These are phyloP conservation scores for Ceratocystis destructans DNA, from an alignment of 2,329 filamentous ascomycete species.

Conservation along the genomic window DNA sequence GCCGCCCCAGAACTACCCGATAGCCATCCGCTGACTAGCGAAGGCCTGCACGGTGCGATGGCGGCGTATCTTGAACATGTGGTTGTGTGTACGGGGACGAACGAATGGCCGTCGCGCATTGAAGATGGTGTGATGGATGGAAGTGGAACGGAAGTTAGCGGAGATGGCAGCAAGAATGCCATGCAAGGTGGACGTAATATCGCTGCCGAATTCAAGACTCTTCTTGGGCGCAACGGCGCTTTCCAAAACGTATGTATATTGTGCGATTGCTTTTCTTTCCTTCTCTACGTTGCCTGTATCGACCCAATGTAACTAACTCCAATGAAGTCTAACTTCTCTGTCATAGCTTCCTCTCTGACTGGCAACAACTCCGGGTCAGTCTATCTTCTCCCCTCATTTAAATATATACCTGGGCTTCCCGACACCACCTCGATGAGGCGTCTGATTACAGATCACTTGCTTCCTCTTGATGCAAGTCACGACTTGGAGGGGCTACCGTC, in stretches of 20 bases:
- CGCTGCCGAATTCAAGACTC: conserved; percentile 56
- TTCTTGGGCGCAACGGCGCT: conserved; percentile 51
- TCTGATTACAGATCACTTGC: conserved; percentile 4
- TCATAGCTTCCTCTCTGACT: conserved; percentile 63
- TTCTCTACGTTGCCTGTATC: neutral
- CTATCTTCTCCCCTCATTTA: conserved; percentile 72
- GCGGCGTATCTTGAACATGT: conserved; percentile 68
- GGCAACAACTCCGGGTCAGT: conserved; percentile 34
- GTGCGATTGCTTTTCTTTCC: neutral
- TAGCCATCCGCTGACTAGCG: conserved; percentile 56
- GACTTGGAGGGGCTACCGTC: neutral
- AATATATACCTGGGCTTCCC: conserved; percentile 60
- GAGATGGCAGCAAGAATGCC: neutral
- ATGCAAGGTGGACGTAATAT: conserved; percentile 33
- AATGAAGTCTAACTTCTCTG: conserved; percentile 63
- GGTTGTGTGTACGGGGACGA: conserved; percentile 64
- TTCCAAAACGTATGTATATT: conserved; percentile 48
- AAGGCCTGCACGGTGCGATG: conserved; percentile 42
- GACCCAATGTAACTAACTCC: neutral
- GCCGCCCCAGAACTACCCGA: conserved; percentile 48
- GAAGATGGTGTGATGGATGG: conserved; percentile 39
- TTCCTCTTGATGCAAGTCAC: conserved; percentile 4
- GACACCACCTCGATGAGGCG: conserved; percentile 42
- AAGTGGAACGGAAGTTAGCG: neutral
- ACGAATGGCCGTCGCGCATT: conserved; percentile 72